Conservation (phyloP, 169 alveolate genomes). For the Cryptosporidium sp. region DNA sequence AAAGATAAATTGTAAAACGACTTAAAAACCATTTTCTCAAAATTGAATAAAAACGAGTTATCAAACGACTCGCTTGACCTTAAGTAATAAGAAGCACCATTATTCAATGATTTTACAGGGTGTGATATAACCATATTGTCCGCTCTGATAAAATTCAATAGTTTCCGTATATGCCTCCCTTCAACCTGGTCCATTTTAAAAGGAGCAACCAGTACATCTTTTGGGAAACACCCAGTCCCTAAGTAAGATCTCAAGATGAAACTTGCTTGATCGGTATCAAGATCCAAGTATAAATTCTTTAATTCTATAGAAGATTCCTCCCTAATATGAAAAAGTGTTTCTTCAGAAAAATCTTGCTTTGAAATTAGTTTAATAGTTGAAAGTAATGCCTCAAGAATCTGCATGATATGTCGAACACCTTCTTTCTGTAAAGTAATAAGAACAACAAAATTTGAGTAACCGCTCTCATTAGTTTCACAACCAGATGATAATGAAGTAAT, state of each 20-base stretch:
- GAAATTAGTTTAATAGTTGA: constrained; percentile 42
- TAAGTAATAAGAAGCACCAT: constrained; percentile 41
- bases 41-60: background rate
- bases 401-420: constrained; percentile 24
- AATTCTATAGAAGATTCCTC: constrained; percentile 18
- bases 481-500: constrained; percentile 28
- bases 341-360: constrained; percentile 9
- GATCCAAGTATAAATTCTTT: constrained; percentile 1
- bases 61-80: constrained; percentile 21
- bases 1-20: background rate
- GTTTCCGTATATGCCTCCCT: constrained; percentile 5
- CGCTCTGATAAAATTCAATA: constrained; percentile 27
- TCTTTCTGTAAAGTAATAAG: constrained; percentile 5
- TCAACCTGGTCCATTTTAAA: constrained; percentile 42
- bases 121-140: constrained; percentile 46
- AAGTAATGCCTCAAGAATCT: constrained; percentile 46
- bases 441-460: constrained; percentile 49
- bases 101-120: constrained; percentile 27
- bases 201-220: constrained; percentile 33
- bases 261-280: constrained; percentile 23
- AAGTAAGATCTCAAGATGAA: constrained; percentile 20
- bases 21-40: background rate
- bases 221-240: constrained; percentile 46
- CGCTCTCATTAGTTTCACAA: constrained; percentile 12
- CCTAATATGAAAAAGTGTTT: constrained; percentile 6